Base-by-base conservation (phyloP, 2,329 filamentous ascomycete genomes). In the Botrytis paeoniae region DNA sequence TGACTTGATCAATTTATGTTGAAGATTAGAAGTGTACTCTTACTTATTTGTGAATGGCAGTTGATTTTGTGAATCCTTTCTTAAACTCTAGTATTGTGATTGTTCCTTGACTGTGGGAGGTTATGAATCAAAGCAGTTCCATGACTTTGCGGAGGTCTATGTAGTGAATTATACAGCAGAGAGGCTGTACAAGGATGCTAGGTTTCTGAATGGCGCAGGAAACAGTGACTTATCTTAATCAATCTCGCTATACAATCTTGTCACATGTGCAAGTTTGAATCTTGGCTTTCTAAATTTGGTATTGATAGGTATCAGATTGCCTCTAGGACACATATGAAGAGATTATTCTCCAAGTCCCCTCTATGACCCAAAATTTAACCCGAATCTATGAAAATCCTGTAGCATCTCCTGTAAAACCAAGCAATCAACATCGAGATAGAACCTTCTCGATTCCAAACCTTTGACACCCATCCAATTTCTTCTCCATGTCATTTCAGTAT, bases 311-410 rank as follows among this genome's bases (percentile, higher is more conserved):
- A 41, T 1, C 35, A n/a, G 1, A n/a, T 16, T 39, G 7, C 3
- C 35, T n/a, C 22, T 14, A 6, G 2, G 25, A 62, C 7, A 4
- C 1, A 57, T 20, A 3, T 16, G 6, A 32, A 3, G 5, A 1
- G 2, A 0, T 3, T 32, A 20, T 20, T 32, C 2, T 29, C 16
- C 14, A 32, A 1, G 5, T 20, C 1, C 9, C 0, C 14, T 57
- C 6, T 9, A 20, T 57, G 14, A 32, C 16, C 29, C 16, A 16
- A 54, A 16, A 59, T 59, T 7, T 35, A 59, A 9, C 14, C 10
- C 16, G 16, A 29, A 32, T 20, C 18, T 10, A 22, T 20, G 18
- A 20, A 32, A 20, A 18, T 32, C 18, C 29, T 60, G 4, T 35
- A 32, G 8, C 1, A 60, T 20, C 6, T 20, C 32, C 4, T 35